Evolutionary conservation across 2,329 filamentous ascomycete genomes (phyloP).

Genomic region (Cercospora brassicicola): DNA sequence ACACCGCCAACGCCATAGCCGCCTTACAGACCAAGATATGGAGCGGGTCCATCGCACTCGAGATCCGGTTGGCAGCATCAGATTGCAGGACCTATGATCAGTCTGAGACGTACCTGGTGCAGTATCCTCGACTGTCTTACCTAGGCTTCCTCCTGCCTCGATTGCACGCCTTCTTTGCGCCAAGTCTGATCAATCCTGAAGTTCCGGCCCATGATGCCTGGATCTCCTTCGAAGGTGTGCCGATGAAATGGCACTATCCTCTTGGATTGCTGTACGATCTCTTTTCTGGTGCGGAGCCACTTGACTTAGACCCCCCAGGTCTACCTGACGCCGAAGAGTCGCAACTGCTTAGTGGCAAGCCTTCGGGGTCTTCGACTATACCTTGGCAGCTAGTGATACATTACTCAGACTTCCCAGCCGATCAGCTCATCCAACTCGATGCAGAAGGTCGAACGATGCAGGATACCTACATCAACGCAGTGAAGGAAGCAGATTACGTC

Average conservation of each 20-base stretch:
- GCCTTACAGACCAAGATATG: slow-evolving; percentile 55
- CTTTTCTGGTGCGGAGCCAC: slow-evolving; percentile 59
- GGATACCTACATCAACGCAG: slow-evolving; percentile 67
- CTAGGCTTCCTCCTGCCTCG: slow-evolving; percentile 64
- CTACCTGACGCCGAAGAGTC: slow-evolving; percentile 4
- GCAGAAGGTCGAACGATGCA: slow-evolving; percentile 57
- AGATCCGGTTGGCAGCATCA: slow-evolving; percentile 58
- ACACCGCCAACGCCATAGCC: slow-evolving; percentile 33
- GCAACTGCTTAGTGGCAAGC: slow-evolving; percentile 16
- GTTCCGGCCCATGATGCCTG: slow-evolving; percentile 56
- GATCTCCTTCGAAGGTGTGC: slow-evolving; percentile 67
- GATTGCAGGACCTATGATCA: slow-evolving; percentile 63
- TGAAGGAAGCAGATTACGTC: slow-evolving; percentile 81
- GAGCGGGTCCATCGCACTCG: slow-evolving; percentile 60
- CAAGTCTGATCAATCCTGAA: slow-evolving; percentile 59
- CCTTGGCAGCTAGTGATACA: slow-evolving; percentile 66
- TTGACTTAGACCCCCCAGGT: slow-evolving; percentile 32
- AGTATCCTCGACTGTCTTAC: slow-evolving; percentile 66
- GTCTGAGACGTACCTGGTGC: slow-evolving; percentile 62
- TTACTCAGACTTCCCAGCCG: slow-evolving; percentile 59
- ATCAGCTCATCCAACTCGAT: slow-evolving; percentile 61
- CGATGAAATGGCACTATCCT: slow-evolving; percentile 71
- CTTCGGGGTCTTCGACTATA: slow-evolving; percentile 36
- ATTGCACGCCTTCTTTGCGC: slow-evolving; percentile 62
- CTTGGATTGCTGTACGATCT: slow-evolving; percentile 69